Base-by-base conservation (phyloP, 2,329 filamentous ascomycete genomes). In the Ophiostoma angusticollis region DNA sequence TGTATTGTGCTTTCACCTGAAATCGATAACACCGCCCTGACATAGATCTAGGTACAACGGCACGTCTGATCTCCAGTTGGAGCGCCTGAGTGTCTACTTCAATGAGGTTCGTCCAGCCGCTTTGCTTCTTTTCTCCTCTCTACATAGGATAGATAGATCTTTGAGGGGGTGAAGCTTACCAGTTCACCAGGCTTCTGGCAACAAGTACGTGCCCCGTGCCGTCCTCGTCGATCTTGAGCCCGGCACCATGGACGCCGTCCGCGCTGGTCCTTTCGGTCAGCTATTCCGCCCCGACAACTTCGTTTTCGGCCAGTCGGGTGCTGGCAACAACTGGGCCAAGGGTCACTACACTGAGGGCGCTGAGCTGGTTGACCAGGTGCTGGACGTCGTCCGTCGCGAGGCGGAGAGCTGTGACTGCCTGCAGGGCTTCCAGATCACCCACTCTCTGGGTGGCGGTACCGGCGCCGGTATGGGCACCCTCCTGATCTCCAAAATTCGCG, bases 271-370 rank as follows among this genome's bases (percentile, higher is more conserved):
- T 52, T 96, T 96, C 64, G 91, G 91, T 55, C 84, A 95, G 73
- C 86, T 98, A 54, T 96, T 98, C 86, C 87, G 91, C 52, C 91
- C 91, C 62, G 91, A 98, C 74, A 98, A 96, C 82, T 96, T 96
- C 70, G 86, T 96, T 61, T 96, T 96, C 67, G 91, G 91, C 57
- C 91, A 96, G 74, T 96, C 91, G 57, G 89, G 91, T 77, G 91
- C 91, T 64, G 91, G 91, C 70, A 98, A 98, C 85, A 96, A 96
- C 80, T 98, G 91, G 91, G 91, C 91, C 67, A 98, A 96, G 81
- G 91, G 91, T 71, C 91, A 98, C 67, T 98, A 98, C 78, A 98
- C 91, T 51, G 91, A 98, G 74, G 91, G 91, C 78, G 91, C 91
- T 54, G 91, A 98, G 73, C 78, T 96, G 49, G 91, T 98, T 54